phyloP scores from a whole-genome alignment of 164 flowering plant species.

The Nelumbo lutea region DNA sequence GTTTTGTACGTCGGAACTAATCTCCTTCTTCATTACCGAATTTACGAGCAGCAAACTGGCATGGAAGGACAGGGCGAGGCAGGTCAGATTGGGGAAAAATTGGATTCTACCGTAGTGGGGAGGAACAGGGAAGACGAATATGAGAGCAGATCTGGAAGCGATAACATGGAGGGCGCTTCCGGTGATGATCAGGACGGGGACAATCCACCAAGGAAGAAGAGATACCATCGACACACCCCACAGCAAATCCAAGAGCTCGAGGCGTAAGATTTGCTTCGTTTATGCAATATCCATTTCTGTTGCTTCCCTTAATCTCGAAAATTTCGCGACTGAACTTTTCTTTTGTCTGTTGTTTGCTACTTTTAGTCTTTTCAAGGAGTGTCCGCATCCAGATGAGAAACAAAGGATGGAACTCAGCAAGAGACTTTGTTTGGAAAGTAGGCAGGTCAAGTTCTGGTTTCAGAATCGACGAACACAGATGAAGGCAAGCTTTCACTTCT shows the following conservation, averaged over 20 bases:
- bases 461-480: slow-evolving; percentile 95
- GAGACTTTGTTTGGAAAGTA: slow-evolving; percentile 71
- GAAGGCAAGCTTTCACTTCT: slow-evolving; percentile 50
- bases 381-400: slow-evolving; percentile 99
- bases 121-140: slow-evolving; percentile 76
- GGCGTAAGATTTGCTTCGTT: slow-evolving; percentile 38
- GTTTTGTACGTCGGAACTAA: background rate
- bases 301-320: background rate
- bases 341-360: slow-evolving; percentile 3
- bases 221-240: slow-evolving; percentile 99
- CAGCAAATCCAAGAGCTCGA: slow-evolving; percentile 99
- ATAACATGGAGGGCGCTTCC: slow-evolving; percentile 80
- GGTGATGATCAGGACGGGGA: slow-evolving; percentile 86
- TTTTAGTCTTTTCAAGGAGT: slow-evolving; percentile 79
- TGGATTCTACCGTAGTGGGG: slow-evolving; percentile 26
- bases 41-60: slow-evolving; percentile 48
- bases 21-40: slow-evolving; percentile 8
- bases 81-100: slow-evolving; percentile 42
- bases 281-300: slow-evolving; percentile 3
- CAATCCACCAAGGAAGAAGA: slow-evolving; percentile 75
- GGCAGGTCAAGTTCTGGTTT: slow-evolving; percentile 98
- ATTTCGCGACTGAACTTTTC: background rate
- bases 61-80: slow-evolving; percentile 66
- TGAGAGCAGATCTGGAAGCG: slow-evolving; percentile 97
- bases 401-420: slow-evolving; percentile 84